These are phyloP conservation scores for Acacia confusa DNA, from an alignment of 306 rosid species.

Conservation along the genomic window DNA sequence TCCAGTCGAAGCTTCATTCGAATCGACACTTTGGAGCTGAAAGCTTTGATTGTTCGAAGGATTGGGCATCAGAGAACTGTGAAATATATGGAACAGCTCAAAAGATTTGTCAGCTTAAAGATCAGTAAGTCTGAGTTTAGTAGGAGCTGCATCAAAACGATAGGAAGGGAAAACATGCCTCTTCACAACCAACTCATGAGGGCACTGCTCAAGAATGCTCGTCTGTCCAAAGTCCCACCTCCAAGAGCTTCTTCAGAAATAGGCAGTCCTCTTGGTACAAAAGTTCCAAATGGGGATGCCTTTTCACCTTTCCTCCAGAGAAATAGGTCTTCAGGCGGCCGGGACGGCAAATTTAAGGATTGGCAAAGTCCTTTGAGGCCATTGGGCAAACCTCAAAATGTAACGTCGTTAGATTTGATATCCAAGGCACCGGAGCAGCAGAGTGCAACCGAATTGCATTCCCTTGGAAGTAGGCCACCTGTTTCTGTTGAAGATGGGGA, in stretches of 20 bases:
- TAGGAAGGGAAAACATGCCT: slow-evolving; percentile 77
- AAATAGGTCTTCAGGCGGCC: slow-evolving; percentile 47
- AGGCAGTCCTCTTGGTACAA: slow-evolving; percentile 40
- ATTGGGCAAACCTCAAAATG: slow-evolving; percentile 56
- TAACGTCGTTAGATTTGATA: slow-evolving; percentile 41
- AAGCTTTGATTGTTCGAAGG: slow-evolving; percentile 61
- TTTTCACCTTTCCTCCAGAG: slow-evolving; percentile 50
- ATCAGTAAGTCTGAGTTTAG: slow-evolving; percentile 74
- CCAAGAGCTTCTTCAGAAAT: slow-evolving; percentile 35
- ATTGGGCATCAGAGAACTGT: slow-evolving; percentile 74
- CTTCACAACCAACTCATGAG: slow-evolving; percentile 79
- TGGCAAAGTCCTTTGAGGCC: slow-evolving; percentile 61
- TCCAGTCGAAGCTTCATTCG: slow-evolving; percentile 57
- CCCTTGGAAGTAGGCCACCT: slow-evolving; percentile 96
- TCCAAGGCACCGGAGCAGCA: slow-evolving; percentile 75
- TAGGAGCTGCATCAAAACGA: slow-evolving; percentile 54
- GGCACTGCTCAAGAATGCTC: slow-evolving; percentile 74
- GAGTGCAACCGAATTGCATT: slow-evolving; percentile 88
- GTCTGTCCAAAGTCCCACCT: slow-evolving; percentile 72
- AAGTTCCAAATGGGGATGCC: slow-evolving; percentile 59
- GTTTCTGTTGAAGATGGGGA: slow-evolving; percentile 97
- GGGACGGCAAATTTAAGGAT: slow-evolving; percentile 51
- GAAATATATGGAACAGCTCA: slow-evolving; percentile 72
- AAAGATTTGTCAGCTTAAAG: slow-evolving; percentile 63
- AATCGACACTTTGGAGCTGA: slow-evolving; percentile 69